A percentile compares a stretch with the other conserved stretches of the same genome.
These are phyloP conservation scores for Phytophthora nicotianae DNA, from an alignment of 352 stramenopile genomes.

Conservation along the genomic window DNA sequence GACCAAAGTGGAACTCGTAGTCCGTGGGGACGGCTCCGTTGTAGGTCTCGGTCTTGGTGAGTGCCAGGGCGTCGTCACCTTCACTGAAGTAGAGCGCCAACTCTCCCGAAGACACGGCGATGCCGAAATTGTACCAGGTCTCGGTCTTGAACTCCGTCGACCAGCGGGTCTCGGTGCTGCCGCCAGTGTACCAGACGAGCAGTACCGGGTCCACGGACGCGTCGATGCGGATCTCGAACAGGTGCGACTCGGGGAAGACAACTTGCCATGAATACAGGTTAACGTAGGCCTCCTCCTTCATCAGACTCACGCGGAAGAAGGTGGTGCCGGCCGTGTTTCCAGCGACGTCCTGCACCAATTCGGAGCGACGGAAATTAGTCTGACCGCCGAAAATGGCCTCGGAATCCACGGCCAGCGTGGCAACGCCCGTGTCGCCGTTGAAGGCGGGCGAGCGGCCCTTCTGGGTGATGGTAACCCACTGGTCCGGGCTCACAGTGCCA, in stretches of 20 bases:
- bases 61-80: slow-evolving; percentile 42
- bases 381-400: slow-evolving; percentile 62
- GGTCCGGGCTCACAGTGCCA: slow-evolving; percentile 38
- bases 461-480: slow-evolving; percentile 55
- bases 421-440: slow-evolving; percentile 68
- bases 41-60: slow-evolving; percentile 48
- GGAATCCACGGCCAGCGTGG: slow-evolving; percentile 60
- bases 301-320: slow-evolving; percentile 67
- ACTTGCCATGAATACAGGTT: slow-evolving; percentile 62
- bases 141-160: slow-evolving; percentile 49
- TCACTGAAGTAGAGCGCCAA: slow-evolving; percentile 62
- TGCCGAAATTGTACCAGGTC: slow-evolving; percentile 77
- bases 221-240: slow-evolving; percentile 68
- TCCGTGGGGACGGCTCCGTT: slow-evolving; percentile 25
- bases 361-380: slow-evolving; percentile 68
- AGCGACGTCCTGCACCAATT: slow-evolving; percentile 65
- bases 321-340: slow-evolving; percentile 45
- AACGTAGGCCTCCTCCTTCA: slow-evolving; percentile 49
- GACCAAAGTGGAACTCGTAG: slow-evolving; percentile 72
- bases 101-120: slow-evolving; percentile 46
- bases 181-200: slow-evolving; percentile 62
- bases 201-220: slow-evolving; percentile 50
- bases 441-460: slow-evolving; percentile 54
- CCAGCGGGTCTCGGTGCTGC: slow-evolving; percentile 55
- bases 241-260: slow-evolving; percentile 65